Conservation (phyloP, 306 rosid genomes). For the Pueraria montana region DNA sequence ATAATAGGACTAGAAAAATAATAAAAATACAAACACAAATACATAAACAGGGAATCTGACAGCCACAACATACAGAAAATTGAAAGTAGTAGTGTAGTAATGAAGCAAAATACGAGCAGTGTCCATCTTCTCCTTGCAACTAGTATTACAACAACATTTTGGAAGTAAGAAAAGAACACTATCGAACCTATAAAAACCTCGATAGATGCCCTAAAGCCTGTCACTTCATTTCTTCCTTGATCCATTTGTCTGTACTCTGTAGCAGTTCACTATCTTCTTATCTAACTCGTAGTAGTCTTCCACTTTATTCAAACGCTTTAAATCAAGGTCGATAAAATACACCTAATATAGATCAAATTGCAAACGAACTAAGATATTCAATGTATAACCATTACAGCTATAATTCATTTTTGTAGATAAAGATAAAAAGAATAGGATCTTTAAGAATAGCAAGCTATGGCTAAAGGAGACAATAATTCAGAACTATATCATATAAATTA, state of each 20-base stretch:
- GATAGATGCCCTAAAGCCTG: constrained; percentile 45
- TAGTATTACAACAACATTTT: constrained; percentile 44
- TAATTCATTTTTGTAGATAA: constrained; percentile 5
- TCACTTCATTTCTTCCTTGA: constrained; percentile 55
- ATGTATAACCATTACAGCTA: constrained; percentile 34
- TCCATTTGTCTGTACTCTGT: constrained; percentile 64
- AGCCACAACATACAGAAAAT: constrained; percentile 23
- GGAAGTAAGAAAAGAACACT: constrained; percentile 35
- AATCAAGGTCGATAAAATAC: constrained; percentile 87
- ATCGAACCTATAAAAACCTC: constrained; percentile 47
- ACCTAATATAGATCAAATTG: constrained; percentile 63
- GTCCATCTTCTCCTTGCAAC: constrained; percentile 35
- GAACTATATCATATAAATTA: not conserved
- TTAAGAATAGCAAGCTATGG: constrained; percentile 8
- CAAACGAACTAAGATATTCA: constrained; percentile 41
- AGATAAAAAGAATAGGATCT: not conserved
- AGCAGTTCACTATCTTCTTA: constrained; percentile 82
- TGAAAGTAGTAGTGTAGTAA: too few species aligned
- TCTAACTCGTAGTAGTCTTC: constrained; percentile 86
- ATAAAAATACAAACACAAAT: not conserved
- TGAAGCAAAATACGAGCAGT: too few species aligned
- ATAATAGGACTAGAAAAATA: not conserved
- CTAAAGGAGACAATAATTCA: constrained; percentile 10
- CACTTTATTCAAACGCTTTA: constrained; percentile 80
- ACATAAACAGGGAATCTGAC: not conserved